These are phyloP conservation scores for Yamadazyma mexicana DNA, from an alignment of 1,139 yeast species.

Conservation along the genomic window DNA sequence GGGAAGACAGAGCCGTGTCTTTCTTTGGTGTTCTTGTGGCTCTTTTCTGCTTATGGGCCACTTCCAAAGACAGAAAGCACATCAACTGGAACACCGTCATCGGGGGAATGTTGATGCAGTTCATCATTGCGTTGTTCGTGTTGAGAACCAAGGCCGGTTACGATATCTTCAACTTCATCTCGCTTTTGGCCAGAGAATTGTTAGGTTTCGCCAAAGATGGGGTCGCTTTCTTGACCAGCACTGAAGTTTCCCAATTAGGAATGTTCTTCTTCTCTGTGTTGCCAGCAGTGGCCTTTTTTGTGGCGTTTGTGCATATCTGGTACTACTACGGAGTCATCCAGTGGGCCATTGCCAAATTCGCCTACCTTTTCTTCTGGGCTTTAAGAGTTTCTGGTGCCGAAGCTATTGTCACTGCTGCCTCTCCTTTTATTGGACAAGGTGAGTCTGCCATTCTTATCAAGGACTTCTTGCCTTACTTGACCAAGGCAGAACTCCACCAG, in stretches of 20 bases:
- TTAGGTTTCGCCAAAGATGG: conserved; percentile 64
- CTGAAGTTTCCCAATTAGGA: conserved; percentile 37
- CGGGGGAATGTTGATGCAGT: conserved; percentile 64
- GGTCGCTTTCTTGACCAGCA: conserved; percentile 57
- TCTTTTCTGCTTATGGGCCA: conserved; percentile 42
- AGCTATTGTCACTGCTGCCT: conserved; percentile 68
- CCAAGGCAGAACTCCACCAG: conserved; percentile 65
- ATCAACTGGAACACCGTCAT: conserved; percentile 65
- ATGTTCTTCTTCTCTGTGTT: conserved; percentile 61
- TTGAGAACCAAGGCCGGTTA: conserved; percentile 62
- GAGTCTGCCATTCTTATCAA: conserved; percentile 65
- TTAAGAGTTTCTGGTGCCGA: conserved; percentile 66
- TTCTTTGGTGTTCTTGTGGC: conserved; percentile 59
- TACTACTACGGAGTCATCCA: conserved; percentile 62
- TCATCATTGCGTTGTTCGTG: conserved; percentile 60
- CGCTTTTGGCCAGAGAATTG: conserved; percentile 58
- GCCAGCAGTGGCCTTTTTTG: conserved; percentile 65
- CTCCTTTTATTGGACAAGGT: conserved; percentile 71
- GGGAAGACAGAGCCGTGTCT: conserved; percentile 59
- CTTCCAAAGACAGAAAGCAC: conserved; percentile 47
- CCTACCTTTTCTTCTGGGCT: conserved; percentile 62
- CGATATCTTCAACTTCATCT: conserved; percentile 64
- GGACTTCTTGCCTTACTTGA: conserved; percentile 60
- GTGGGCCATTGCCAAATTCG: conserved; percentile 62
- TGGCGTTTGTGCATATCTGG: conserved; percentile 62